A percentile compares a stretch with the other conserved stretches of the same genome.
phyloP scores from a whole-genome alignment of 2,329 filamentous ascomycete genomes.

The Pestalotiopsis sp. region DNA sequence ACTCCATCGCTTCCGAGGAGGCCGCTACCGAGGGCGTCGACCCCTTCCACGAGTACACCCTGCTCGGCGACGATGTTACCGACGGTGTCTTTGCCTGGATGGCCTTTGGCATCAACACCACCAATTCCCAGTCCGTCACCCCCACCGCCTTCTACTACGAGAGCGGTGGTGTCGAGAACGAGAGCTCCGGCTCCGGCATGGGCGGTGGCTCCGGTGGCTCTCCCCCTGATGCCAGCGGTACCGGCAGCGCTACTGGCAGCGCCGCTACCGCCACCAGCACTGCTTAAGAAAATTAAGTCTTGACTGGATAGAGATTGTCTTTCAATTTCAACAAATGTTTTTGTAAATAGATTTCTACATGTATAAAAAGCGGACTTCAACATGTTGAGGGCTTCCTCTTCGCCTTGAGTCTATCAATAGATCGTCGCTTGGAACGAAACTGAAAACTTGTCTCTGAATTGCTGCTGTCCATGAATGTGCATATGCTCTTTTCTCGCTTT shows the following conservation, averaged over 20 bases:
- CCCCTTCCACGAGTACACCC: slow-evolving; percentile 4
- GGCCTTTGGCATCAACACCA: slow-evolving; percentile 16
- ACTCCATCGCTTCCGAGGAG: slow-evolving; percentile 6
- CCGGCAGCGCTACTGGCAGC: neutral
- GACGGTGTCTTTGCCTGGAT: slow-evolving; percentile 11
- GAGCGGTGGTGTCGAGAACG: slow-evolving; percentile 18
- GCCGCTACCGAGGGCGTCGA: slow-evolving; percentile 4
- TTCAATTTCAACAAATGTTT: neutral
- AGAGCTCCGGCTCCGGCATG: neutral
- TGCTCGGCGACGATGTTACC: neutral
- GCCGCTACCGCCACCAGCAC: slow-evolving; percentile 2
- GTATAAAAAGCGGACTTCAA: neutral
- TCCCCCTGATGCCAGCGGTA: slow-evolving; percentile 4
- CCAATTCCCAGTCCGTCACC: slow-evolving; percentile 9
- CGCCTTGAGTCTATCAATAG: neutral
- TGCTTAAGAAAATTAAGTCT: neutral
- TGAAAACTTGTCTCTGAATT: no score
- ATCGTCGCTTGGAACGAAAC: neutral
- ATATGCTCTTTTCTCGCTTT: no score
- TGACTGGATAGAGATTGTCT: neutral
- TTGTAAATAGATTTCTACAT: slow-evolving; percentile 2
- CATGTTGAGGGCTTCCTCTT: neutral
- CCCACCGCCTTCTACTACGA: slow-evolving; percentile 22
- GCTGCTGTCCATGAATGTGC: no score
- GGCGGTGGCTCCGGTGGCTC: neutral